Base-by-base conservation (phyloP, 352 stramenopile species). In the Globisporangium heterothallicum region DNA sequence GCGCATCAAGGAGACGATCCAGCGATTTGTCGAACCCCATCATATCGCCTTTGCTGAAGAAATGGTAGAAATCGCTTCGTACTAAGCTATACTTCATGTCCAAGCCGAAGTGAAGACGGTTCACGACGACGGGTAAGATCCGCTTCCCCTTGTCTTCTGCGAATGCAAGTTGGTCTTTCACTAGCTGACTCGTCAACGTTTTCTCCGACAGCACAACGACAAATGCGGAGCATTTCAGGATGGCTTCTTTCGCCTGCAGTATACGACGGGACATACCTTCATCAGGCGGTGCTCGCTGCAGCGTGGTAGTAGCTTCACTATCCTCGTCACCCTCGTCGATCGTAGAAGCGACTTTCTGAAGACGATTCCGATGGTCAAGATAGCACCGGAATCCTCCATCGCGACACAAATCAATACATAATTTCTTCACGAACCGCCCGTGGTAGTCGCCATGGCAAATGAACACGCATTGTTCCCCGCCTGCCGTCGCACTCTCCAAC, bases 101-200 rank as follows among this genome's bases (percentile, higher is more conserved):
- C 24, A 90, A 63, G 10, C 58, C 69, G 43, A 92, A 80, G 40
- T 79, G 64, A 40, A 89, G 67, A 29, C 60, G 66, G 40, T 90
- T 86, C 0, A 84, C 72, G 6, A 88, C 79, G 0, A 93, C 68
- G 0, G 82, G 79, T 18, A 91, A 58, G 44, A 93, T 89, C 24
- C 72, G 78, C 58, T 91, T 91, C 45, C 82, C 79, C 53, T 93
- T 93, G 64, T 90, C 79, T 56, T 93, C 83, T 0, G 79, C 83
- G 42, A 91, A 93, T 12, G 83, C 79, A 13, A 93, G 63, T 50
- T 93, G 79, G 44, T 91, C 79, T 42, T 80, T 84, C 19, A 91
- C 72, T 1, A 91, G 49, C 44, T 93, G 76, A 38, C 75, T 91
- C 5, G 62, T 49, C 21, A 90, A 36, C 0, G 81, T 93, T 49